Evolutionary conservation across 2,329 filamentous ascomycete genomes (phyloP), one percentile per base, ranked within the genome.

Genomic region (Pseudonectria buxi): DNA sequence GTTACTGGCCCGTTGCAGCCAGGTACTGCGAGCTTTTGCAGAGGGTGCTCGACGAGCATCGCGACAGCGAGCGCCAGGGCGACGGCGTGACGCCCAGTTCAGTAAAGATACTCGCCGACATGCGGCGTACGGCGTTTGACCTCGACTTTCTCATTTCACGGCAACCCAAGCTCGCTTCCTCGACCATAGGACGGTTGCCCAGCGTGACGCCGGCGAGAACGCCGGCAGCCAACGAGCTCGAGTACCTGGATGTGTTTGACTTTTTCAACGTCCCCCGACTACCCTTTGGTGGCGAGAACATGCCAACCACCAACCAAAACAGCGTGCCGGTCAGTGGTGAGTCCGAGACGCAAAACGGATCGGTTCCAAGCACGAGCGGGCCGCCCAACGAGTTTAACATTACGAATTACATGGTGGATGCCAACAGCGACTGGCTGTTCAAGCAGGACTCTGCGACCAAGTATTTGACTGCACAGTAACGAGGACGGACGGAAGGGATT

Each of bases 221-320:
- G 22, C 84, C 86, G 1, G 83, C 79, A 9, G 76, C 83, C 2
- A 86, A 92, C 47, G 87, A 94, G 53, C 68, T 95, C 4, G 89
- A 94, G 56, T 94, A 94, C 55, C 68, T 95, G 3, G 88, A 95
- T 50, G 85, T 95, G 0, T 95, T 95, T 56, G 86, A 92, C 50
- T 95, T 94, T 56, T 95, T 95, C 69, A 95, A 95, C 55, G 79
- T 94, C 37, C 89, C 89, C 1, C 70, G 87, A 13, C 65, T 95
- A 15, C 73, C 76, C 0, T 60, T 73, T 14, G 64, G 64, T 22
- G 60, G 63, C 10, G 64, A 67, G 34, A 55, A 52, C 24, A 48
- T 53, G 14, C 39, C 39, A 1, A 50, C 44, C 6, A 38, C 16
- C 13, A 53, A 37, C 14, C 42, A 42, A 28, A 47, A 35, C 10